Evolutionary conservation across 1,284 basidiomycete genomes (phyloP), one percentile per base, ranked within the genome.

Genomic region (Tilletia caries): DNA sequence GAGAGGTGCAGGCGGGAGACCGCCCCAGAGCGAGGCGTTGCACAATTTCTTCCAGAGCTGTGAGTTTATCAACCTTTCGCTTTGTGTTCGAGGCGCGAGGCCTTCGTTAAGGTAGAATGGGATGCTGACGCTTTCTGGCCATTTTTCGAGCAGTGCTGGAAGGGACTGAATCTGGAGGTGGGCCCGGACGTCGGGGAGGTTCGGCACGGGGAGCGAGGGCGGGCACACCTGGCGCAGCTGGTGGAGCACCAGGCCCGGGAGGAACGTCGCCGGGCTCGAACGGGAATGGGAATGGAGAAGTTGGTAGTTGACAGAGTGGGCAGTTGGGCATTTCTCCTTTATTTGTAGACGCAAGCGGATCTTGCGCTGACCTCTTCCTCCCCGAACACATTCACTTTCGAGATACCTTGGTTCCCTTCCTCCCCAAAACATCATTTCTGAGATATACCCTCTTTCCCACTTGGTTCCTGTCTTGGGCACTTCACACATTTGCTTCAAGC

Each of bases 31-130:
- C 32, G 79, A 81, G 64, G 79, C 79, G 12, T 70, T 81, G 37
- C 79, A 81, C 58, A 78, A 73, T 64, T 81, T 81, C 68, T 81
- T 81, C 78, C 78, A 81, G 70, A 75, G 74, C 66, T 64, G 74
- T 73, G 67, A 67, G 74, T 73, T 3, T 23, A 20, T n/a, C n/a
- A n/a, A n/a, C 33, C 20, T 41, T 41, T 34, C 13, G n/a, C 27
- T 48, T n/a, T 60, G 68, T 71, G 12, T 33, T 74, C 12, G 2
- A n/a, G 34, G n/a, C n/a, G n/a, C n/a, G n/a, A n/a, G n/a, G n/a
- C n/a, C 15, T 44, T 29, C 27, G 13, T n/a, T 18, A 15, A 43
- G 18, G 15, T 15, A 8, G 5, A 33, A 46, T 10, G 3, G 10
- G 23, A 20, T 52, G 37, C 33, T 67, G 25, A 15, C 2, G 43